Percentiles rank a stretch among this genome's conserved stretches.
phyloP scores from a whole-genome alignment of 1,284 basidiomycete species.

The Marasmius sp. region DNA sequence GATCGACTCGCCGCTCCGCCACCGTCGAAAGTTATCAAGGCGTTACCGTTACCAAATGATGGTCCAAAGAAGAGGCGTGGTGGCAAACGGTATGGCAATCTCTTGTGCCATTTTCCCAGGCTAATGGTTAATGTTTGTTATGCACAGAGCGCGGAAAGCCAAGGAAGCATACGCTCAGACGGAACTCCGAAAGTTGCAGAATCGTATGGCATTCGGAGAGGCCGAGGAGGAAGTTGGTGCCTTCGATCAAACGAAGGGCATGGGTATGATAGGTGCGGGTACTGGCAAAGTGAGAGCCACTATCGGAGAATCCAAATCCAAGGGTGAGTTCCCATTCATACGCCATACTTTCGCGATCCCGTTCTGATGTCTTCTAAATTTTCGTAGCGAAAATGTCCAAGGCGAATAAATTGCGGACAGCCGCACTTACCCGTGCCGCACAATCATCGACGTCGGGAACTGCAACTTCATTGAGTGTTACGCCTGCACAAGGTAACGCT shows the following conservation, averaged over 20 bases:
- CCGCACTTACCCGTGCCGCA: conserved; percentile 74
- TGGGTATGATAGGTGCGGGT: conserved; percentile 92
- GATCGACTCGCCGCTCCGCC: conserved; percentile 93
- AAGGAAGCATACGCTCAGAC: conserved; percentile 98
- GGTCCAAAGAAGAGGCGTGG: conserved; percentile 94
- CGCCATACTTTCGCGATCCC: conserved; percentile 5
- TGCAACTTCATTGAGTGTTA: conserved; percentile 90
- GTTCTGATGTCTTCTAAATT: conserved; percentile 6
- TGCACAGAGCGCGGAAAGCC: conserved; percentile 85
- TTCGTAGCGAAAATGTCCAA: conserved; percentile 91
- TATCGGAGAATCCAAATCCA: conserved; percentile 82
- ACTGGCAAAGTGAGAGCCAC: conserved; percentile 89
- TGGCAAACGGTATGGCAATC: conserved; percentile 74
- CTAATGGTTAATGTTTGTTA: background rate
- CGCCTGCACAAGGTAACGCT: conserved; percentile 85
- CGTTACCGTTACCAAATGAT: conserved; percentile 94
- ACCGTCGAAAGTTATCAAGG: conserved; percentile 91
- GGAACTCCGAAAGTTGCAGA: conserved; percentile 95
- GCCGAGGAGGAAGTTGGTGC: conserved; percentile 95
- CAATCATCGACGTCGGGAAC: conserved; percentile 72
- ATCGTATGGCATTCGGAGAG: conserved; percentile 95
- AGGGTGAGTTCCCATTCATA: conserved; percentile 53
- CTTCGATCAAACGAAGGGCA: conserved; percentile 93
- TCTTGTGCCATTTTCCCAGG: background rate
- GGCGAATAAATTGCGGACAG: conserved; percentile 88